Percentiles rank a stretch among this genome's conserved stretches.
Evolutionary conservation across 2,329 filamentous ascomycete species (phyloP).

Genomic region (Penicillium sclerotiorum): DNA sequence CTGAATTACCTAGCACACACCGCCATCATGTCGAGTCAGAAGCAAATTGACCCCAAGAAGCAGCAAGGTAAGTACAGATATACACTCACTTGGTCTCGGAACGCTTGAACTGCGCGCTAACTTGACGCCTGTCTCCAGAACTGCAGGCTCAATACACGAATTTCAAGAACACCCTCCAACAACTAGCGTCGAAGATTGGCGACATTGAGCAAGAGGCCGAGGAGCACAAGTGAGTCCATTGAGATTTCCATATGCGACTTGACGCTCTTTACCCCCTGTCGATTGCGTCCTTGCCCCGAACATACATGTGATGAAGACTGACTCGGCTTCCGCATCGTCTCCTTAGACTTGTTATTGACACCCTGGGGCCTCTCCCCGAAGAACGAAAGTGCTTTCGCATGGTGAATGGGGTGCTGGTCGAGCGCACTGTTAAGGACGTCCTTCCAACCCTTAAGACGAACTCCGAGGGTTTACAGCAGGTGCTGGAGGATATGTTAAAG

Average conservation of each 20-base stretch:
- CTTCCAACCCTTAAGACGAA: slow-evolving; percentile 90
- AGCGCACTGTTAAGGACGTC: slow-evolving; percentile 91
- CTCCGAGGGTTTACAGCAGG: slow-evolving; percentile 88
- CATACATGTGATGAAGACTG: no score
- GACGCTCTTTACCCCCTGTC: no score
- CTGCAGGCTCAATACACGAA: slow-evolving; percentile 54
- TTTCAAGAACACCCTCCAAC: slow-evolving; percentile 75
- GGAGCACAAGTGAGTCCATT: slow-evolving; percentile 93
- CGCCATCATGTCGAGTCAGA: slow-evolving; percentile 42
- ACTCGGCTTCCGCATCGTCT: no score
- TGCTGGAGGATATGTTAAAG: slow-evolving; percentile 91
- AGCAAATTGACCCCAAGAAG: slow-evolving; percentile 45
- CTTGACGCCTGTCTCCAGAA: slow-evolving; percentile 35
- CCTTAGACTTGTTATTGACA: slow-evolving; percentile 88
- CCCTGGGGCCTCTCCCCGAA: slow-evolving; percentile 75
- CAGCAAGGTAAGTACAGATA: slow-evolving; percentile 48
- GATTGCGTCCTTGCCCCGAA: no score
- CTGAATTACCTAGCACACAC: neutral
- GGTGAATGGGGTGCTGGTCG: slow-evolving; percentile 95
- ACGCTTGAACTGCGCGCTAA: slow-evolving; percentile 7
- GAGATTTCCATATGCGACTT: no score
- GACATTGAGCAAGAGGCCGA: slow-evolving; percentile 97
- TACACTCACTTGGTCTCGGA: neutral
- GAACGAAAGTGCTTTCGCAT: slow-evolving; percentile 98
- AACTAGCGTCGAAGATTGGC: slow-evolving; percentile 93